These are phyloP conservation scores for Pestalotiopsis fici DNA, from an alignment of 2,329 filamentous ascomycete genomes.

Conservation along the genomic window DNA sequence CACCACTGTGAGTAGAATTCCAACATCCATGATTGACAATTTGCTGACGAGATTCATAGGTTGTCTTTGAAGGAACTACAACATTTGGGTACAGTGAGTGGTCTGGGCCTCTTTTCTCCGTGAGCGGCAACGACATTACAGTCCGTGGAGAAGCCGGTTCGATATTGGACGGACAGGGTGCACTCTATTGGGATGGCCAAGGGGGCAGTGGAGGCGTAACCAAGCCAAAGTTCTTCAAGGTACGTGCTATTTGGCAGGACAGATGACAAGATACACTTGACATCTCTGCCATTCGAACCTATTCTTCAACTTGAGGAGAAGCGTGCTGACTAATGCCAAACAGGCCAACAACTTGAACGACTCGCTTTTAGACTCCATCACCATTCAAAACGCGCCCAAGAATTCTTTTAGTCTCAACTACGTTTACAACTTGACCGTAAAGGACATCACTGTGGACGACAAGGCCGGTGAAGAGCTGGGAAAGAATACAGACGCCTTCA, in stretches of 20 bases:
- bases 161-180: slow-evolving; percentile 3
- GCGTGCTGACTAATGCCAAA: background rate
- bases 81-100: slow-evolving; percentile 49
- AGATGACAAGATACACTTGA: background rate
- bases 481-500: slow-evolving; percentile 9
- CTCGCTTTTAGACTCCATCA: slow-evolving; percentile 6
- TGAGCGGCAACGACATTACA: slow-evolving; percentile 47
- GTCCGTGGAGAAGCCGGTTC: slow-evolving; percentile 40
- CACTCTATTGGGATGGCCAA: slow-evolving; percentile 7
- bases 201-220: slow-evolving; percentile 6
- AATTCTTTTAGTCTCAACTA: slow-evolving; percentile 8
- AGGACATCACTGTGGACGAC: slow-evolving; percentile 8
- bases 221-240: slow-evolving; percentile 9
- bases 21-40: background rate
- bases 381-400: slow-evolving; percentile 5
- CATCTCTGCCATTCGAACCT: background rate
- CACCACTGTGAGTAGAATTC: background rate
- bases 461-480: slow-evolving; percentile 3
- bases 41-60: background rate
- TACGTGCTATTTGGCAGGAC: background rate
- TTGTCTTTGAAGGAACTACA: slow-evolving; percentile 3
- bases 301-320: background rate
- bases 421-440: slow-evolving; percentile 2
- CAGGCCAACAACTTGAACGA: slow-evolving; percentile 7
- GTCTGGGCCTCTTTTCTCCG: slow-evolving; percentile 49